phyloP scores from a whole-genome alignment of 2,329 filamentous ascomycete genomes.

The Bipolaris bicolor region DNA sequence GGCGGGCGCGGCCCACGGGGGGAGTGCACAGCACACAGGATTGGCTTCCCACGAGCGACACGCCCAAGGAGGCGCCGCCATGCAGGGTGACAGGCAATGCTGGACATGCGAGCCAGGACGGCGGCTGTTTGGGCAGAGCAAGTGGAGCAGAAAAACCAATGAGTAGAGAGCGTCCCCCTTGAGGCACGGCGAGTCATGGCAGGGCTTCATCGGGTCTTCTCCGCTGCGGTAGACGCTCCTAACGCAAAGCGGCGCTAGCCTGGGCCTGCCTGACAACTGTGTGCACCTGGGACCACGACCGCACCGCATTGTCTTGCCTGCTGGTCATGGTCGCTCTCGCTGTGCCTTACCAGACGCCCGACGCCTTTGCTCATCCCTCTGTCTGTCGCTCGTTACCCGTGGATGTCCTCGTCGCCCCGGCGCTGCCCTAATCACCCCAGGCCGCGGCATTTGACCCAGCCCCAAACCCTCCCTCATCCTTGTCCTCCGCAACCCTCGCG shows the following conservation, averaged over 20 bases:
- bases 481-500: slow-evolving; percentile 27
- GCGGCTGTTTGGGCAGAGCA: slow-evolving; percentile 4
- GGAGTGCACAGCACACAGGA: no score
- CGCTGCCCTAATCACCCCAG: slow-evolving; percentile 17
- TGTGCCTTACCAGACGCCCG: slow-evolving; percentile 15
- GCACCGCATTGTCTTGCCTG: slow-evolving; percentile 10
- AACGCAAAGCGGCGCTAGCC: slow-evolving; percentile 3
- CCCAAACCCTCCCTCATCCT: background rate
- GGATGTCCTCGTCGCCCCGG: slow-evolving; percentile 17
- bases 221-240: background rate
- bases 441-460: slow-evolving; percentile 26
- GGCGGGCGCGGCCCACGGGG: no score
- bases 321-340: slow-evolving; percentile 17
- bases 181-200: slow-evolving; percentile 9
- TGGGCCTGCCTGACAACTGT: slow-evolving; percentile 13
- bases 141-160: background rate
- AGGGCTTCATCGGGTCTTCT: slow-evolving; percentile 6
- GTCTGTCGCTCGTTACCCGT: slow-evolving; percentile 13
- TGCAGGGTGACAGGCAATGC: background rate
- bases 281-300: slow-evolving; percentile 6
- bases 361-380: slow-evolving; percentile 6
- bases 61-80: background rate
- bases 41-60: no score
- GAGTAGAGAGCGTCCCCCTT: background rate
- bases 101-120: background rate